Base-by-base conservation (phyloP, 345 rosid species). In the Lepidium africanum region DNA sequence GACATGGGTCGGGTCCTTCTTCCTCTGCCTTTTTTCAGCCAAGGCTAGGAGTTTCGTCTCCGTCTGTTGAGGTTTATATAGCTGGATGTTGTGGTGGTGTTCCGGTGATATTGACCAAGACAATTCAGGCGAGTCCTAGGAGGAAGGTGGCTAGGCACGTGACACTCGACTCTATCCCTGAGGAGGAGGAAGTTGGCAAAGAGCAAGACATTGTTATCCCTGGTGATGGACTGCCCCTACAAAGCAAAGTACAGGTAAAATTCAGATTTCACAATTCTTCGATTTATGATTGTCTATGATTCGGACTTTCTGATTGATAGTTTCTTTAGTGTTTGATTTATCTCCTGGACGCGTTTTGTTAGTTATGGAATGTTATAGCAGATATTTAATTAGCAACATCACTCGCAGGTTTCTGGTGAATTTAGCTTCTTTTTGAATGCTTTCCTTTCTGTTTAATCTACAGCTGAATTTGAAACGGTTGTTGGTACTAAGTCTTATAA, bases 51-150 rank as follows among this genome's bases (percentile, higher is more conserved):
- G 81, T 77, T 9, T 83, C 90, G 7, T 76, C 98, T 10, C 94
- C 96, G 0, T 82, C 82, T 0, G 78, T 88, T 3, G 98, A 93
- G 87, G 91, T 93, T 58, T 93, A 93, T 52, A 82, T 93, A 0
- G 96, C 96, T 1, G 98, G 97, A 0, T 81, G 97, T 27, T 88
- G 96, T 66, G 86, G 94, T 0, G 94, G 92, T 36, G 85, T 78
- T 54, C 98, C 97, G 14, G 92, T 93, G 37, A 90, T 90, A 10
- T 74, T 93, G 84, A 87, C 97, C 4, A 93, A 86, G 84, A 88
- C 87, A 5, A 80, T 88, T 56, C 78, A 64, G 78, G 85, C 81
- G 35, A 85, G 88, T 53, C 92, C 97, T 0, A 88, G 85, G 72
- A 84, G 77, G 84, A 93, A 85, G 53, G 80, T 69, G 7, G 75